Percentiles rank a stretch among this genome's conserved stretches.
These are phyloP conservation scores for Symbiotaphrina buchneri DNA, from an alignment of 495 filamentous ascomycete genomes.

Conservation along the genomic window DNA sequence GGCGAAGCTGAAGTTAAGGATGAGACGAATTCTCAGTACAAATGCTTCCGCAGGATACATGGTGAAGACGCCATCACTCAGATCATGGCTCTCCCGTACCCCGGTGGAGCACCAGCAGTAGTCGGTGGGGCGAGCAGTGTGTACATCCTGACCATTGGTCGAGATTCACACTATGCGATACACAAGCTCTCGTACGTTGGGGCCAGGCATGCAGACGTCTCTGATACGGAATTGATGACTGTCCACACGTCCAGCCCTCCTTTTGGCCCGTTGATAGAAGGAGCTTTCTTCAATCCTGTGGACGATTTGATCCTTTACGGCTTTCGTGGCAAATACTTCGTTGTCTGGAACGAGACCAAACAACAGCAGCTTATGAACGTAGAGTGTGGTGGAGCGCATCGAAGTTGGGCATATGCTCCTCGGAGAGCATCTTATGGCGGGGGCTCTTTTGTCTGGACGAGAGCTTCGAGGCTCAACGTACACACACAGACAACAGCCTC, in stretches of 20 bases:
- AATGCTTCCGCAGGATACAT: conserved; percentile 19
- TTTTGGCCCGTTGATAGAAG: conserved; percentile 45
- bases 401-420: conserved; percentile 42
- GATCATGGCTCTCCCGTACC: conserved; percentile 20
- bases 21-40: too few relatives aligned
- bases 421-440: conserved; percentile 3
- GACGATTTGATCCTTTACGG: conserved; percentile 48
- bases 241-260: conserved; percentile 33
- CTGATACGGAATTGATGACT: conserved; percentile 12
- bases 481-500: conserved; percentile 22
- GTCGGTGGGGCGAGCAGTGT: too few relatives aligned
- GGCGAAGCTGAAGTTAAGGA: too few relatives aligned
- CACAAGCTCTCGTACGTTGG: conserved; percentile 11
- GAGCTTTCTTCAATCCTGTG: conserved; percentile 29
- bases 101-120: conserved; percentile 5
- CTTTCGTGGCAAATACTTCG: conserved; percentile 54
- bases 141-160: conserved; percentile 41
- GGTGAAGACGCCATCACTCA: conserved; percentile 47
- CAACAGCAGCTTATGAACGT: conserved; percentile 42
- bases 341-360: conserved; percentile 51
- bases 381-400: conserved; percentile 65
- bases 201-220: background rate
- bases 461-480: conserved; percentile 18
- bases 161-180: conserved; percentile 53
- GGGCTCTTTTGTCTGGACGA: conserved; percentile 30